Evolutionary conservation across 257 asterid genomes (phyloP), one percentile per base, ranked within the genome.

Genomic region (Nicotiana attenuata): DNA sequence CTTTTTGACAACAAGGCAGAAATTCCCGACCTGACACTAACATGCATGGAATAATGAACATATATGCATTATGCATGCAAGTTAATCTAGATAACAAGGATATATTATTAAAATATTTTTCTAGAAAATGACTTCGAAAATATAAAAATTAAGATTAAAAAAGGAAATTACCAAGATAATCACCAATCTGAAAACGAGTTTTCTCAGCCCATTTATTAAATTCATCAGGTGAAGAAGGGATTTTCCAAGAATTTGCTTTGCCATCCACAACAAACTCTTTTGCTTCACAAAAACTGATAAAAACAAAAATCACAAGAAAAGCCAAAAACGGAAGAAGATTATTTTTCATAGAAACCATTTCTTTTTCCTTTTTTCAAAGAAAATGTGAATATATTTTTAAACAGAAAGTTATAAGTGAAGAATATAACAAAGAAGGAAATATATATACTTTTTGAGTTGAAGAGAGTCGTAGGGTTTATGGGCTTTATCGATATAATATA

Each of bases 171-270:
- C 98, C 92, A 22, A 93, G 68, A 64, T 87, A 83, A 84, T 93
- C 97, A 10, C 91, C 92, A 83, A 92, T 89, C 28, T 15, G 66
- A 82, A 92, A 92, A 1, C 98, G 92, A 19, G 3, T 55, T 53
- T 65, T 81, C 4, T 73, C 55, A 50, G 94, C 90, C 98, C 98
- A 92, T 15, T 85, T 64, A 77, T 78, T 86, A 83, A 83, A 88
- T 65, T 80, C 81, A 28, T 91, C 83, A 6, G 88, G 84, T 22
- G 93, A 84, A 56, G 96, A 76, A 1, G 98, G 98, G 7, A 92
- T 77, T 57, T 84, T 65, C 97, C 96, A 92, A 6, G 84, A 65
- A 26, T 81, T 84, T n/a, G 61, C 81, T 38, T 80, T 80, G 47
- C 86, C 87, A 52, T 86, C 92, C 2, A 92, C 87, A 3, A 28